phyloP scores from a whole-genome alignment of 2,329 filamentous ascomycete species.

The Paecilomyces dactylethromorphus region DNA sequence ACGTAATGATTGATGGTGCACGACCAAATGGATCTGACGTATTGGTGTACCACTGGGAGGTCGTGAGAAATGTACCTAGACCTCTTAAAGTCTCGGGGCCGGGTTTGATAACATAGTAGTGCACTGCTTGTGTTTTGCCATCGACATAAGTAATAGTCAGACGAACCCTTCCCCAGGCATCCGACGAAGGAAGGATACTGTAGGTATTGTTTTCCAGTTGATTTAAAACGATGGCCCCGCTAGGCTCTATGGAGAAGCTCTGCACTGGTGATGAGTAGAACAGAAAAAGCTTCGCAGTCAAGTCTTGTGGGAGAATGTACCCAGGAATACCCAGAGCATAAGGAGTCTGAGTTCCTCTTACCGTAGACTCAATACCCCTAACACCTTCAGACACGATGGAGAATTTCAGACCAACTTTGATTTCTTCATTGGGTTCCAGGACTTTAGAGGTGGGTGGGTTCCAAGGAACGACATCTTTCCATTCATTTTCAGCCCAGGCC shows the following conservation, averaged over 20 bases:
- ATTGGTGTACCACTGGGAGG: conserved; percentile 47
- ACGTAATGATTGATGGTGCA: conserved; percentile 51
- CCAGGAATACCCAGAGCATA: conserved; percentile 50
- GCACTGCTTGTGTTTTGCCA: conserved; percentile 46
- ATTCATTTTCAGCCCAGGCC: conserved; percentile 53
- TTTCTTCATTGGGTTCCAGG: conserved; percentile 38
- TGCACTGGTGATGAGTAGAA: conserved; percentile 34
- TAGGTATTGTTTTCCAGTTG: conserved; percentile 16
- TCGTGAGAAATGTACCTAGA: conserved; percentile 50
- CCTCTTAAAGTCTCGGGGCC: conserved; percentile 39
- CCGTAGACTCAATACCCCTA: conserved; percentile 42
- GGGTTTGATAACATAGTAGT: conserved; percentile 50
- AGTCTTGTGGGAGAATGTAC: conserved; percentile 47
- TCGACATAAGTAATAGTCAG: conserved; percentile 45
- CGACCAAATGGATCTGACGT: conserved; percentile 49
- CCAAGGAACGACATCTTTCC: conserved; percentile 48
- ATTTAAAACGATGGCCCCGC: conserved; percentile 29
- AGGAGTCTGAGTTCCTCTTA: conserved; percentile 40
- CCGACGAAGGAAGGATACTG: conserved; percentile 41
- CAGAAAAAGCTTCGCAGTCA: conserved; percentile 42
- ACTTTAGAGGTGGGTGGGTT: conserved; percentile 46
- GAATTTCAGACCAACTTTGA: conserved; percentile 48
- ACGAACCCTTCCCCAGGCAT: conserved; percentile 44
- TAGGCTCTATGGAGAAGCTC: conserved; percentile 35
- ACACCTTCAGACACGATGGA: conserved; percentile 40